Base-by-base conservation (phyloP, 768 basidiomycete species). In the Suillus weaverae region DNA sequence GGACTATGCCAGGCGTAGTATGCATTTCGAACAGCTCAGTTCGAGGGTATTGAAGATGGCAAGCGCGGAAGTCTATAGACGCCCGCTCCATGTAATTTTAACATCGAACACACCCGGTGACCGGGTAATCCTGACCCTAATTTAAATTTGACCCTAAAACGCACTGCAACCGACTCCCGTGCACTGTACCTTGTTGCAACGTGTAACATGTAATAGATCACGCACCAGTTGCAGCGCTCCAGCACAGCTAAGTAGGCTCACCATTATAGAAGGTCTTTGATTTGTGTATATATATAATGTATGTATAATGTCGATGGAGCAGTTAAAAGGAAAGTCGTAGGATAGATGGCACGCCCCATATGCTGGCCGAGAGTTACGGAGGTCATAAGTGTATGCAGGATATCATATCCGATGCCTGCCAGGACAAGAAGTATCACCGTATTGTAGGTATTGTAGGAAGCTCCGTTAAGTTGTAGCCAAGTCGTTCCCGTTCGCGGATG, bases 401-500 rank as follows among this genome's bases (percentile, higher is more conserved):
- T 18, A n/a, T 33, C 10, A 54, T 20, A 35, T 54, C 33, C 6
- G 33, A 35, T 54, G 20, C 33, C 20, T 54, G 3, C 30, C 11
- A 33, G 53, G 18, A 33, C 32, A 35, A 53, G 14, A 56, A 36
- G 18, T 16, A 57, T 57, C 56, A 67, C 22, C 2, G 30, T 62
- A 71, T 68, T 18, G 64, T 68, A 14, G 66, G 44, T 8, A 72
- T 60, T 2, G 71, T 70, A n/a, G 70, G 70, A 8, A 73, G 60
- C n/a, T 73, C 65, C 44, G 66, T 61, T 0, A 57, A 38, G 38
- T 60, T 41, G 5, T 36, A 60, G 4, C 5, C 14, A 13, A 61
- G 10, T 30, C 33, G 57, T 22, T 50, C 63, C 44, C 62, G 63
- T 5, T 72, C 71, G 8, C 71, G 73, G 22, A 70, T 68, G 4